A percentile compares a stretch with the other conserved stretches of the same genome.
Conservation (phyloP, 2,329 filamentous ascomycete species). For the Fusarium proliferatum region DNA sequence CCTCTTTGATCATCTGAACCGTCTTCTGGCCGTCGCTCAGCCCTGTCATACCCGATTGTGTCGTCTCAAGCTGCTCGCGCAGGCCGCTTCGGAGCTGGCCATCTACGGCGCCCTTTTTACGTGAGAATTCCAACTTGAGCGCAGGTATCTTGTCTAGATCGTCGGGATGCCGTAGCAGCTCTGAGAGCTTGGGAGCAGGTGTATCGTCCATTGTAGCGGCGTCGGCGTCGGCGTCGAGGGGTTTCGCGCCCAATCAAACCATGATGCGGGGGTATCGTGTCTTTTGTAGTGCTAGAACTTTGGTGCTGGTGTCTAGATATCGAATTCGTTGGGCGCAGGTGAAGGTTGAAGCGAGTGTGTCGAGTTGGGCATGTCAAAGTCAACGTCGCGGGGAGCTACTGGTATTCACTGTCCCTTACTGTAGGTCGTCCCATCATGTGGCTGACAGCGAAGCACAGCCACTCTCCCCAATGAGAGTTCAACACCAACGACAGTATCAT, state of each 20-base stretch:
- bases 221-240: slow-evolving; percentile 36
- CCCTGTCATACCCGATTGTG: slow-evolving; percentile 90
- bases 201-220: slow-evolving; percentile 62
- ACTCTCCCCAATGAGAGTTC: slow-evolving; percentile 2
- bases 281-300: neutral
- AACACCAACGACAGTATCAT: slow-evolving; percentile 1
- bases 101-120: slow-evolving; percentile 94
- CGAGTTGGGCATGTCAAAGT: slow-evolving; percentile 13
- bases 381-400: slow-evolving; percentile 34
- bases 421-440: slow-evolving; percentile 25
- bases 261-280: slow-evolving; percentile 33
- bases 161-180: slow-evolving; percentile 93
- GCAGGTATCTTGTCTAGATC: slow-evolving; percentile 95
- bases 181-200: slow-evolving; percentile 82
- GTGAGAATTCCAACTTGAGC: slow-evolving; percentile 90
- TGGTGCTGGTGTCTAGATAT: neutral
- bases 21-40: slow-evolving; percentile 91
- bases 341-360: slow-evolving; percentile 22
- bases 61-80: slow-evolving; percentile 92
- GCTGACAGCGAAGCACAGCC: slow-evolving; percentile 37
- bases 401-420: slow-evolving; percentile 11
- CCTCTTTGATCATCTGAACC: slow-evolving; percentile 93
- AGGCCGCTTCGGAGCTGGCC: slow-evolving; percentile 88
- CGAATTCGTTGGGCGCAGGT: neutral
- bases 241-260: slow-evolving; percentile 42